Evolutionary conservation across 2,329 filamentous ascomycete genomes (phyloP).

Genomic region (Sarocladiaceae sp.): DNA sequence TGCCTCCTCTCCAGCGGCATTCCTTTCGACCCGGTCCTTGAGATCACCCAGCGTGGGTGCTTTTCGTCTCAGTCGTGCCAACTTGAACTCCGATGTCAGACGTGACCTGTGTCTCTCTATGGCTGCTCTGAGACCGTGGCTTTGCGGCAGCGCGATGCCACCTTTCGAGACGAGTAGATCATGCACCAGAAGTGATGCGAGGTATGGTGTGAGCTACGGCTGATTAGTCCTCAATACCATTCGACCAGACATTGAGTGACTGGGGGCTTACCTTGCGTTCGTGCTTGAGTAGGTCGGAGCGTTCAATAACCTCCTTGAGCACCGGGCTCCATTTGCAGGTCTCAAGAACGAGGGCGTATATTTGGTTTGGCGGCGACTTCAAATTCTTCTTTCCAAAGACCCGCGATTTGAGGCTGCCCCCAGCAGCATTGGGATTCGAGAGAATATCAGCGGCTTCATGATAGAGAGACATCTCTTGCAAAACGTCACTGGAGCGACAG

Average conservation of each 20-base stretch:
- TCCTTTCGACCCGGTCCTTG: conserved; percentile 47
- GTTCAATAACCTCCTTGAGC: conserved; percentile 84
- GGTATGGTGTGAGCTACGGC: conserved; percentile 65
- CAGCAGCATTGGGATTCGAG: conserved; percentile 40
- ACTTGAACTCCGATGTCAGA: conserved; percentile 74
- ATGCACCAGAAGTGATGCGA: conserved; percentile 78
- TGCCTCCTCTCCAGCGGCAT: conserved; percentile 42
- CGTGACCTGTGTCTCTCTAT: conserved; percentile 78
- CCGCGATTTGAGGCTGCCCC: conserved; percentile 81
- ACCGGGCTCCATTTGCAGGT: conserved; percentile 85
- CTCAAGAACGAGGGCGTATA: conserved; percentile 84
- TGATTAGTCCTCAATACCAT: conserved; percentile 19
- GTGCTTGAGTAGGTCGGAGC: conserved; percentile 63
- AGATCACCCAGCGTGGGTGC: conserved; percentile 63
- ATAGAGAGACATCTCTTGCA: conserved; percentile 77
- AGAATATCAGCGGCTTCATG: conserved; percentile 81
- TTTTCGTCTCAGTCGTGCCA: conserved; percentile 66
- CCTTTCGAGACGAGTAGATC: conserved; percentile 76
- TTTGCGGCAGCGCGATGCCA: conserved; percentile 74
- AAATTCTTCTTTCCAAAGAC: conserved; percentile 69
- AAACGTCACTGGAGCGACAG: too few species aligned
- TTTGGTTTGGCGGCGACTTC: conserved; percentile 71
- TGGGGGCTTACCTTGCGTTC: conserved; percentile 68
- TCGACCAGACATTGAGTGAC: too few species aligned
- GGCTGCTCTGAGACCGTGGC: conserved; percentile 69